Evolutionary conservation across 805 yeast genomes (phyloP), one percentile per base, ranked within the genome.

Genomic region (Hanseniaspora guilliermondii): DNA sequence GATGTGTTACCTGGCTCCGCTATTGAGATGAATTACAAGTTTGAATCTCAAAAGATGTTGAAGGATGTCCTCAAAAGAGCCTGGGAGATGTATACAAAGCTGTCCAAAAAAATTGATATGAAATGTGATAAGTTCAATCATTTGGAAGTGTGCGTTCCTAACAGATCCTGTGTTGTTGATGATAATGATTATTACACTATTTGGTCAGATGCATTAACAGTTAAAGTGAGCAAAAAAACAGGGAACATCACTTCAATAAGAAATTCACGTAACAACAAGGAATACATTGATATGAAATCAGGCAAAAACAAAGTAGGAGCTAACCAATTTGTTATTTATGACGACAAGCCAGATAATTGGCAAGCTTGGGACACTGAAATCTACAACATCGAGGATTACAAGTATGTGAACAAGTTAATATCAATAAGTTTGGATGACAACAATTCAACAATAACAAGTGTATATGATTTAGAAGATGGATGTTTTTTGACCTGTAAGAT

Each of bases 291-390:
- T 56, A 57, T 74, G 4, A 68, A 75, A 1, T 70, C 73, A 24
- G 80, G 83, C 5, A 71, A 69, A 53, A 80, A 80, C 60, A 70
- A 76, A 11, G 60, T 69, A 17, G 87, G 87, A 39, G 96, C 89
- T 17, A 87, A 88, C 62, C 95, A 85, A 66, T 80, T 80, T 59
- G 80, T 87, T 1, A 64, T 93, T 56, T 85, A 85, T 62, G 89
- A 89, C 59, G 98, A 93, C 65, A 85, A 87, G 58, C 98, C 98
- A 9, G 72, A 87, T 62, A 82, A 76, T 55, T 91, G 82, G 81
- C 96, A 87, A 45, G 97, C 97, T 1, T 91, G 98, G 98, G 98
- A 91, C 65, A 91, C 97, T 0, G 98, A 91, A 65, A 74, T 88
- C 56, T 93, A 79, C 64, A 85, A 96, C 0, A 76, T 87, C 56